Base-by-base conservation (phyloP, 306 rosid genomes). In the Glycyrrhiza uralensis region DNA sequence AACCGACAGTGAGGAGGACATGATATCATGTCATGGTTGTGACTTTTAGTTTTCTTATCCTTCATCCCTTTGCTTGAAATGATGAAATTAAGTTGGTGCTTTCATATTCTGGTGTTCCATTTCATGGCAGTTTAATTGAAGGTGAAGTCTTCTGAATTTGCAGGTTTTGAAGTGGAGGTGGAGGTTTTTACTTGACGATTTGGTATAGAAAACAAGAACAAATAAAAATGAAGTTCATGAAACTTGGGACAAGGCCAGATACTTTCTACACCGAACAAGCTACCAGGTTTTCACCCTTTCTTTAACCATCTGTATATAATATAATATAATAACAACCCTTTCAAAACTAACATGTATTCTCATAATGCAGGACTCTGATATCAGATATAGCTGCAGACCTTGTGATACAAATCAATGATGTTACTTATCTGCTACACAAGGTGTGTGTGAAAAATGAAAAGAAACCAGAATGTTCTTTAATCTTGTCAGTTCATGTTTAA, bases 241-340 rank as follows among this genome's bases (percentile, higher is more conserved):
- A 94, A 88, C 86, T 94, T 79, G 99, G 99, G 52, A 84, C 93
- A 50, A 91, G 85, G 85, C 85, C 89, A 28, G 97, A 94, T 78
- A 91, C 96, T 61, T 94, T 94, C 88, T 84, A 79, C 76, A 86
- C 96, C 5, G 93, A 91, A 85, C 88, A 89, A 85, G 96, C 97
- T 55, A 87, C 92, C 68, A 91, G 99, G 99, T 91, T 82, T 66
- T 69, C 28, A 14, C 29, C 38, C 30, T 62, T 68, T 28, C 9
- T 11, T 68, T 10, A 55, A 68, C 30, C 55, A 12, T 54, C 49
- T 52, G 12, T 20, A 17, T 4, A 44, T n/a, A n/a, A n/a, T n/a
- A n/a, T n/a, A n/a, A n/a, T n/a, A n/a, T n/a, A n/a, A n/a, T n/a
- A n/a, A n/a, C 51, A 73, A 58, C 17, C 24, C 38, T 76, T 72